Base-by-base conservation (phyloP, 768 basidiomycete genomes). In the Epithele typhae region DNA sequence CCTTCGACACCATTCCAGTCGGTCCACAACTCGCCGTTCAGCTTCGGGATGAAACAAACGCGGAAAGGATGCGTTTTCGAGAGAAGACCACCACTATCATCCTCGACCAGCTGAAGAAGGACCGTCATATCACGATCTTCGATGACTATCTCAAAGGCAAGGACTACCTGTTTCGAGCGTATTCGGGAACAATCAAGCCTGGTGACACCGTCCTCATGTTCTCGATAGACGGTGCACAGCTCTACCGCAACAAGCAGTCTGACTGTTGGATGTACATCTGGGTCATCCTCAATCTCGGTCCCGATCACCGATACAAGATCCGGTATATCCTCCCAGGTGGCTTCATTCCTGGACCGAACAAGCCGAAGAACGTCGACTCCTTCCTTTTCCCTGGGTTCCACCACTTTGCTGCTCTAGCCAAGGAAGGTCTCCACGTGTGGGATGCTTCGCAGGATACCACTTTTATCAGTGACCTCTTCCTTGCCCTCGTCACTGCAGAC, bases 11-110 rank as follows among this genome's bases (percentile, higher is more conserved):
- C 0, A 66, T 75, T 21, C 70, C 63, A 0, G 33, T 74, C 18
- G 70, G 72, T 8, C 73, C 70, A 1, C 70, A 72, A 34, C 45
- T 76, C 0, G 72, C 75, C 37, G 71, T 72, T 0, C 51, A 67
- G 1, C 55, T 64, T 7, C 12, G 47, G 61, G 0, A 52, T 48
- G 10, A 44, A 37, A 0, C 24, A 19, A 39, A 34, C 34, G 40
- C 33, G 5, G 1, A 21, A 4, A n/a, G 18, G 5, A 36, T 34
- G 38, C 33, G 41, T 34, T 33, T 43, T 44, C 34, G 27, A 3
- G 11, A 30, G 27, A 7, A 7, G 10, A n/a, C 22, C 40, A 19
- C 36, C 3, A 8, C 18, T 19, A 33, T 19, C 6, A 27, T 37
- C 10, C 35, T 38, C 15, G 18, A 22, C n/a, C n/a, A n/a, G n/a